These are phyloP conservation scores for Calycina marina DNA, from an alignment of 2,329 filamentous ascomycete species.

Conservation along the genomic window DNA sequence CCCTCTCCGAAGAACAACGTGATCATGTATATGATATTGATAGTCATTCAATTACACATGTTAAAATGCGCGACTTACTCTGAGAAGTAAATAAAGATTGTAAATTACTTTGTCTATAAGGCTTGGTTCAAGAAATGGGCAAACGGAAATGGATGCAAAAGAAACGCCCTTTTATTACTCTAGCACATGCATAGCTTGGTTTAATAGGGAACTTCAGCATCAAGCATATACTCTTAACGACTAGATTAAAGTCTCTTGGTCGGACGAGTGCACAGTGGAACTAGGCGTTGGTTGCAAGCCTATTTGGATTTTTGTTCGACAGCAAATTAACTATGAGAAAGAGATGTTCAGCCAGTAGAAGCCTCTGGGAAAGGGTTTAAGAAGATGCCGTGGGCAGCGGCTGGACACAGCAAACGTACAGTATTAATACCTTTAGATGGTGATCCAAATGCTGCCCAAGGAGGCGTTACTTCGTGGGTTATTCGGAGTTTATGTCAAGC, in stretches of 20 bases:
- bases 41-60: too few species aligned
- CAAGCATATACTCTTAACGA: not conserved
- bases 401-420: not conserved
- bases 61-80: not conserved
- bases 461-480: not conserved
- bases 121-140: not conserved
- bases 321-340: not conserved
- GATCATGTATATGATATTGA: too few species aligned
- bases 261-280: constrained; percentile 1
- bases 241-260: not conserved
- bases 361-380: not conserved
- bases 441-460: not conserved
- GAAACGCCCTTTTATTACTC: not conserved
- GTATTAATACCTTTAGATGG: constrained; percentile 1
- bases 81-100: not conserved
- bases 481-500: not conserved
- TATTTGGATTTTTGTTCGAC: constrained; percentile 1
- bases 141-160: not conserved
- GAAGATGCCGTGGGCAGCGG: constrained; percentile 1
- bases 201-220: not conserved
- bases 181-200: not conserved
- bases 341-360: not conserved
- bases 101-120: not conserved
- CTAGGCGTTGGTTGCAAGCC: not conserved
- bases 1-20: too few species aligned